Evolutionary conservation across 73 alveolate species (phyloP).

Genomic region (Blepharisma stoltei): DNA sequence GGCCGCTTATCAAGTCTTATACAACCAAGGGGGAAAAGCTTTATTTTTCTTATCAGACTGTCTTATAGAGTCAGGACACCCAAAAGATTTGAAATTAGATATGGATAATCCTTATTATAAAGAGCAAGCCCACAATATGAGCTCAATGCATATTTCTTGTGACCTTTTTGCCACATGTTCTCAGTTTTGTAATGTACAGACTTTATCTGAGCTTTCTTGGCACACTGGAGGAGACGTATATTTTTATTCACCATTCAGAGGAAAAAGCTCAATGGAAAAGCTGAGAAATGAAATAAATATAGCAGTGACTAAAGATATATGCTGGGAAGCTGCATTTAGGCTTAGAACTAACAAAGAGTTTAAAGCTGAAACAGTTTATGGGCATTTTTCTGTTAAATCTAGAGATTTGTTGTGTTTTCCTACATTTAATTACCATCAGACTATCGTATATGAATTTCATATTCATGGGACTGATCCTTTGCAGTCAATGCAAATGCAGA

Average conservation of each 20-base stretch:
- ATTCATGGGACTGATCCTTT: neutral
- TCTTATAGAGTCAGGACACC: constrained; percentile 35
- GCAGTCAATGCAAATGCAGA: constrained; percentile 72
- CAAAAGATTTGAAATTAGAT: constrained; percentile 42
- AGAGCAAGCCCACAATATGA: constrained; percentile 59
- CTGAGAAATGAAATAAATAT: constrained; percentile 65
- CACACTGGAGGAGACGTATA: constrained; percentile 77
- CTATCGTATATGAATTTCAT: neutral
- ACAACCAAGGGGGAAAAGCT: constrained; percentile 67
- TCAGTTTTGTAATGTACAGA: constrained; percentile 64
- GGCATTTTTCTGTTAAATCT: constrained; percentile 52
- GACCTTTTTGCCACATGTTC: constrained; percentile 63
- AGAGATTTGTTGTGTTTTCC: constrained; percentile 31
- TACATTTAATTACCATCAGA: neutral
- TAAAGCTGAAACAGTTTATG: constrained; percentile 42
- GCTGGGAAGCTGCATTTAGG: constrained; percentile 92
- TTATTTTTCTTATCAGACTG: constrained; percentile 41
- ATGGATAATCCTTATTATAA: constrained; percentile 38
- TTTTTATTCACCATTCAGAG: constrained; percentile 75
- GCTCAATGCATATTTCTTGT: constrained; percentile 67
- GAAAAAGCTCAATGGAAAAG: constrained; percentile 50
- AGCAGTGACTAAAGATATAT: constrained; percentile 60
- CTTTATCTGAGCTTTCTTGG: constrained; percentile 78
- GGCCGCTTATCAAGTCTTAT: constrained; percentile 42
- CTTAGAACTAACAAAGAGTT: constrained; percentile 77